Conservation (phyloP, 306 rosid genomes). For the Castanea mollissima region DNA sequence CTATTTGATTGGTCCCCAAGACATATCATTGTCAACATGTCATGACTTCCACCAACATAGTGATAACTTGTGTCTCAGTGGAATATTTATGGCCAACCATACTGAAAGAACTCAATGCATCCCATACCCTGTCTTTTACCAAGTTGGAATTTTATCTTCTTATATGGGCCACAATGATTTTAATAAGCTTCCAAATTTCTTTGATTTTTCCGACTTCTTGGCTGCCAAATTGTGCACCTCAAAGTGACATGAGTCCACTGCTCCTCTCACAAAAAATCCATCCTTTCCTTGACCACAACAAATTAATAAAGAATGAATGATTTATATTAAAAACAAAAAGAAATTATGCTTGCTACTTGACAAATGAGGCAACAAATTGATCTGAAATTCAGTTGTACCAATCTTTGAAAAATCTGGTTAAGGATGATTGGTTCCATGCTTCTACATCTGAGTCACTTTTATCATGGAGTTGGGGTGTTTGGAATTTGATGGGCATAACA, state of each 20-base stretch:
- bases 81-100: slow-evolving; percentile 62
- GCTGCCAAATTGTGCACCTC: background rate
- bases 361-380: background rate
- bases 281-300: background rate
- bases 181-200: slow-evolving; percentile 18
- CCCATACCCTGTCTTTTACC: slow-evolving; percentile 23
- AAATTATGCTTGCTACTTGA: background rate
- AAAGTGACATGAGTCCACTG: background rate
- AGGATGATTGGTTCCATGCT: background rate
- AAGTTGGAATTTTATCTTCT: slow-evolving; percentile 26
- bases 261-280: background rate
- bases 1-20: slow-evolving; percentile 67
- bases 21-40: slow-evolving; percentile 61
- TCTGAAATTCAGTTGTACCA: background rate
- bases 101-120: slow-evolving; percentile 34
- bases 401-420: background rate
- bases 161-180: slow-evolving; percentile 26
- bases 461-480: too few relatives aligned
- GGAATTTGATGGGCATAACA: too few relatives aligned
- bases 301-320: background rate
- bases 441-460: too few relatives aligned
- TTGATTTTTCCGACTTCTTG: slow-evolving; percentile 21
- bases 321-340: background rate
- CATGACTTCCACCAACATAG: slow-evolving; percentile 66
- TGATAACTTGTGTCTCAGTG: slow-evolving; percentile 69